Evolutionary conservation across 352 stramenopile species (phyloP), one percentile per base, ranked within the genome.

Genomic region (Pythium grandisporangium): DNA sequence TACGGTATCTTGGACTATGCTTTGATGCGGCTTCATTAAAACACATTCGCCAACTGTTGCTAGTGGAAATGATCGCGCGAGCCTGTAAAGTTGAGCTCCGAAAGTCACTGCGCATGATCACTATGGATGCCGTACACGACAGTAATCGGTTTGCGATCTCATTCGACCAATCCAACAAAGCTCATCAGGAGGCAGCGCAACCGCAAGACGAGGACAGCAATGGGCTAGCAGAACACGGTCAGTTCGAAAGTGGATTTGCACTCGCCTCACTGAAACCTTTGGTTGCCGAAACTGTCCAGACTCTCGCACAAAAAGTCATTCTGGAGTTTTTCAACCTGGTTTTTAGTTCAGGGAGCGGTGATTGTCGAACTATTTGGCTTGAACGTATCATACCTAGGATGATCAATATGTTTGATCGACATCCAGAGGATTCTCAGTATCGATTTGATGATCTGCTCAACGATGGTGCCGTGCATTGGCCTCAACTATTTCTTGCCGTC

Each of bases 311-410:
- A n/a, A n/a, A n/a, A 16, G 48, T 72, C 14, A 29, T 44, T 2
- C 19, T 76, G 3, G 63, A 70, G 14, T 77, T 86, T 39, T 67
- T 83, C 30, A 89, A 84, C 34, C 45, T 86, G 20, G 44, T 76
- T 11, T 46, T 86, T 7, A 66, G 63, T 0, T 44, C 37, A 3
- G 54, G 42, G 1, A 57, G 48, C 21, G 10, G 20, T 10, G 66
- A 77, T 22, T 47, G 58, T 6, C 70, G 46, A 42, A 0, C 17
- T 0, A 78, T 84, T 33, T 84, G 70, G 66, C 41, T 63, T 13
- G 60, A 75, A n/a, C 61, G 56, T 8, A 58, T 89, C 25, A 14
- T 84, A 2, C 68, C 75, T 1, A 67, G 62, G 6, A 16, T 76
- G 2, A 37, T 48, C 2, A 30, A 48, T n/a, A n/a, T n/a, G n/a